Base-by-base conservation (phyloP, 352 stramenopile species). In the Phytopythium ostracodes region DNA sequence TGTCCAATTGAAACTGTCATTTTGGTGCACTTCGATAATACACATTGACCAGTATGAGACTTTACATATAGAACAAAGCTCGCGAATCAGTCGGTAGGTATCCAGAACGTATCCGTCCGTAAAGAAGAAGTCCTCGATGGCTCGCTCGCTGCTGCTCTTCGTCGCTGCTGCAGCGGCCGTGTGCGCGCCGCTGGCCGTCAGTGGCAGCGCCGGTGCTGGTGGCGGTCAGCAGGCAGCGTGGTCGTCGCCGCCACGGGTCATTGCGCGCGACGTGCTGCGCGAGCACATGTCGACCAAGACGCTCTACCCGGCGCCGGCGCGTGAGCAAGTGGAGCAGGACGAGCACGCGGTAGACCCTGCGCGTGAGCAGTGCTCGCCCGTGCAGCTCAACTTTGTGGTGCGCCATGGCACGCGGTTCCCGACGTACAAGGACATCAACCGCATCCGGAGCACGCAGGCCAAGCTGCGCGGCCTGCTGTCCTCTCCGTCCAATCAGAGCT, bases 241-340 rank as follows among this genome's bases (percentile, higher is more conserved):
- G 51, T 38, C 20, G 18, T 31, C 51, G 29, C 63, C 56, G 60
- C 35, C 20, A 60, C 53, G 50, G 31, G 49, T 46, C 36, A 50
- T 51, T 38, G 57, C 67, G 14, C 62, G 68, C 17, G 56, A 74
- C 20, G 64, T 88, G 43, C 63, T 91, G 51, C 66, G 56, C 17
- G 67, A 61, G 56, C 76, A 86, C 67, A 92, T 92, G 84, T 92
- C 84, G 14, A 92, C 84, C 56, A 92, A 92, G 72, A 92, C 79
- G 52, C 60, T 86, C 60, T 92, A 92, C 60, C 71, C 78, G 27
- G 58, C 62, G 24, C 71, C 68, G 8, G 56, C 57, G 50, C 59
- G 15, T 11, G 42, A 35, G 9, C 31, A 72, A 33, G 43, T 18
- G 31, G 20, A 31, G 31, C 52, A 49, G 58, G 61, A 67, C 31